phyloP scores from a whole-genome alignment of 148 eudicot genomes.

The Vaccinium darrowii region DNA sequence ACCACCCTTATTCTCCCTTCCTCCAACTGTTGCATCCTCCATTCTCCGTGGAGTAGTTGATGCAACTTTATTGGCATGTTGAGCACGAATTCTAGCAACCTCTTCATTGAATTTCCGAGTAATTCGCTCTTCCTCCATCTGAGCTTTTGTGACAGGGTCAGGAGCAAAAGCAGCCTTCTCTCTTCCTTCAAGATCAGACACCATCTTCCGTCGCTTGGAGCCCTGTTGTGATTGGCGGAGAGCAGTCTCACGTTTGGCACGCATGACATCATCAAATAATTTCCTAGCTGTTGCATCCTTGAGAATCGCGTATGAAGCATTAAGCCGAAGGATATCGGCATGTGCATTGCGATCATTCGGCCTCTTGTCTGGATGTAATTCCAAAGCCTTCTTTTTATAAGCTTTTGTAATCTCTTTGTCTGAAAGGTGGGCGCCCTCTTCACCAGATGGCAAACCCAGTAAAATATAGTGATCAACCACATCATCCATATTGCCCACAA shows the following conservation, averaged over 20 bases:
- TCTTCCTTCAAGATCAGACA: conserved; percentile 60
- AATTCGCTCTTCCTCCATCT: conserved; percentile 51
- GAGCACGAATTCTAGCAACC: conserved; percentile 46
- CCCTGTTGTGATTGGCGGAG: conserved; percentile 41
- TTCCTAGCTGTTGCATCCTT: conserved; percentile 46
- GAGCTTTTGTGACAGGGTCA: conserved; percentile 35
- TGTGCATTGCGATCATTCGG: conserved; percentile 49
- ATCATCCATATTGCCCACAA: conserved; percentile 29
- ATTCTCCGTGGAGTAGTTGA: conserved; percentile 1
- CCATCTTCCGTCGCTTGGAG: conserved; percentile 51
- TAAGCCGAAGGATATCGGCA: conserved; percentile 41
- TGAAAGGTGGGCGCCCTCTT: conserved; percentile 44
- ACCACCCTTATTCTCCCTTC: conserved; percentile 14
- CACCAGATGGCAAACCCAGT: conserved; percentile 59
- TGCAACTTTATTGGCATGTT: conserved; percentile 29
- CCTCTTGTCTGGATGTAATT: conserved; percentile 60
- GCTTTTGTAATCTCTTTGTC: conserved; percentile 53
- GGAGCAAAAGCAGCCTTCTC: conserved; percentile 32
- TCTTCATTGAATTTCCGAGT: conserved; percentile 45
- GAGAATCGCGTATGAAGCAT: conserved; percentile 48
- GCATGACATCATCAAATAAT: conserved; percentile 49
- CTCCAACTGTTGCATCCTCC: conserved; percentile 14
- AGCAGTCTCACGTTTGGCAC: conserved; percentile 39
- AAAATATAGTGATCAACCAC: conserved; percentile 52
- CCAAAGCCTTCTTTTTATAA: conserved; percentile 48